Percentiles rank a stretch among this genome's conserved stretches.
These are phyloP conservation scores for Schwanniomyces polymorphus DNA, from an alignment of 805 yeast genomes.

Conservation along the genomic window DNA sequence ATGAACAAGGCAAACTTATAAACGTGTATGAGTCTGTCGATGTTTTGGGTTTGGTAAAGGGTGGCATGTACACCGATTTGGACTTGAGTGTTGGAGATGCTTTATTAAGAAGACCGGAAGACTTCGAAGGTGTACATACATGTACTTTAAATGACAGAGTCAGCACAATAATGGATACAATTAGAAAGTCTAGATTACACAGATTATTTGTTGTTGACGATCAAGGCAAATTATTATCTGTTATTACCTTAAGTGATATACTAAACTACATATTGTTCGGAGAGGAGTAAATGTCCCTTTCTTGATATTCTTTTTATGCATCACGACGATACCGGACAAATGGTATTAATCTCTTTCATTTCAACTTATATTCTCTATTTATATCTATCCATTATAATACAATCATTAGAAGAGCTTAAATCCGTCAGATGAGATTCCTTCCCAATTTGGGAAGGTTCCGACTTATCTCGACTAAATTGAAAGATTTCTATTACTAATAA, in stretches of 20 bases:
- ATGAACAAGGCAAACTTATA: conserved; percentile 62
- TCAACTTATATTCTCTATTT: neutral
- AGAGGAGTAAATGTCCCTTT: conserved; percentile 28
- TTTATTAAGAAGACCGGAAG: conserved; percentile 87
- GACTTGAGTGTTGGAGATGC: conserved; percentile 95
- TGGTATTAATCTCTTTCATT: neutral
- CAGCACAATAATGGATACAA: conserved; percentile 88
- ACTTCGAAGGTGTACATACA: conserved; percentile 96
- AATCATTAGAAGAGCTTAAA: neutral
- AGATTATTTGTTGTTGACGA: conserved; percentile 90
- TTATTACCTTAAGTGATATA: conserved; percentile 89
- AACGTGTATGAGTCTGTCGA: conserved; percentile 97
- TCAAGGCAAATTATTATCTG: conserved; percentile 74
- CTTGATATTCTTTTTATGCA: neutral
- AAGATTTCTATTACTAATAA: neutral
- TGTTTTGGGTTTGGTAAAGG: conserved; percentile 86
- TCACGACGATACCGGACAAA: neutral
- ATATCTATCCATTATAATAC: neutral
- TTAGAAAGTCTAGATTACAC: conserved; percentile 86
- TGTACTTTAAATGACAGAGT: conserved; percentile 86
- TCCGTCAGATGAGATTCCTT: neutral
- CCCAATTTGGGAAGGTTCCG: neutral
- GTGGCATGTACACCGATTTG: conserved; percentile 89
- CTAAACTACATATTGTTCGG: conserved; percentile 77
- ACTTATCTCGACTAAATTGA: neutral